Percentiles rank a stretch among this genome's conserved stretches.
Conservation (phyloP, 2,329 filamentous ascomycete genomes). For the Alternaria longipes region DNA sequence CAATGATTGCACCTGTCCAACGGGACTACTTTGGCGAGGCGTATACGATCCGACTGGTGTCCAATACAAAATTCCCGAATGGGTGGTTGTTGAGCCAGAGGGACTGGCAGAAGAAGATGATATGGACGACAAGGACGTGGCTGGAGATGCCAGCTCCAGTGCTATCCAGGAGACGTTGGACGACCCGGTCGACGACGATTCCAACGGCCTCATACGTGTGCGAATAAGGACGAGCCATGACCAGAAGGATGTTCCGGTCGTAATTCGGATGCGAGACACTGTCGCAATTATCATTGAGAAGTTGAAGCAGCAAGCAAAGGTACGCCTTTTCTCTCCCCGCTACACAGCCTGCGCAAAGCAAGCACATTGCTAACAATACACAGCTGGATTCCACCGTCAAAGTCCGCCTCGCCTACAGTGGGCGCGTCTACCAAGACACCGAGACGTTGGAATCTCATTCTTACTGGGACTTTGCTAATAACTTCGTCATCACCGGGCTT, state of each 20-base stretch:
- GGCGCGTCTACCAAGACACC: conserved; percentile 78
- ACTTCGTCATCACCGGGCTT: conserved; percentile 23
- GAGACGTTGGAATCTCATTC: conserved; percentile 69
- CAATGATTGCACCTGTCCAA: conserved; percentile 65
- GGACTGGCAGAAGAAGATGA: conserved; percentile 44
- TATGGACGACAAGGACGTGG: conserved; percentile 31
- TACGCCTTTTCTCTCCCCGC: conserved; percentile 49
- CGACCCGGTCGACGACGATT: conserved; percentile 28
- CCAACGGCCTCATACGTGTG: conserved; percentile 43
- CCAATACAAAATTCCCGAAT: conserved; percentile 56
- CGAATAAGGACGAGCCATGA: conserved; percentile 51
- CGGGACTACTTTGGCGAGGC: conserved; percentile 52
- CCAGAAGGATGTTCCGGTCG: conserved; percentile 50
- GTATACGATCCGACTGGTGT: conserved; percentile 57
- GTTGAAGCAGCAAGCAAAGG: conserved; percentile 70
- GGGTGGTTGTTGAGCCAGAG: conserved; percentile 56
- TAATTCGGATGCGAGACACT: conserved; percentile 57
- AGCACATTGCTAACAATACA: conserved; percentile 14
- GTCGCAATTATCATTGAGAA: conserved; percentile 70
- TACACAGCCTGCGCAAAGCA: neutral
- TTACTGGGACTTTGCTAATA: conserved; percentile 72
- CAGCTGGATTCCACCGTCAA: conserved; percentile 66
- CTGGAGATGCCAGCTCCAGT: conserved; percentile 7
- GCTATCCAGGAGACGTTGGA: conserved; percentile 38
- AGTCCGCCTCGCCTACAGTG: conserved; percentile 80